Percentiles rank a stretch among this genome's conserved stretches.
phyloP scores from a whole-genome alignment of 23 red algal genomes.

The Cyanidioschyzon merolae region DNA sequence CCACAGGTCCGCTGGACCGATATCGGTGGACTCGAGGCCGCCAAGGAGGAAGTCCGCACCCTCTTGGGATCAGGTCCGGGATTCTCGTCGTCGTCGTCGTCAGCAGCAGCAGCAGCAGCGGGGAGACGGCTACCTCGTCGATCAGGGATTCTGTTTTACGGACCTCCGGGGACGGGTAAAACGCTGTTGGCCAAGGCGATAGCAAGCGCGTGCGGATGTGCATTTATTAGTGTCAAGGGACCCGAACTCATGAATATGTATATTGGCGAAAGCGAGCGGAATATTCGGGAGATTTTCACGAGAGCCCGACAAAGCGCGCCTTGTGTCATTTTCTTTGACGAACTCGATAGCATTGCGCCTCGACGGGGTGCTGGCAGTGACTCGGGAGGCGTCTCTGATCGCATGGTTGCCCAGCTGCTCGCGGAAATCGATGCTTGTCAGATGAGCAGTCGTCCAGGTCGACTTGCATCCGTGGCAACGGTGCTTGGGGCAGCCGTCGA shows the following conservation, averaged over 20 bases:
- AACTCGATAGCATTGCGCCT: slow-evolving; percentile 26
- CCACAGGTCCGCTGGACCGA: slow-evolving; percentile 18
- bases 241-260: slow-evolving; percentile 36
- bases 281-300: slow-evolving; percentile 22
- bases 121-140: not conserved
- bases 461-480: not conserved
- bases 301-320: slow-evolving; percentile 13
- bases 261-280: slow-evolving; percentile 30
- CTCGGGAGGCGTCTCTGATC: slow-evolving; percentile 22
- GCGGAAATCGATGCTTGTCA: slow-evolving; percentile 24
- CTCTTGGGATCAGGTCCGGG: not conserved
- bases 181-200: slow-evolving; percentile 26
- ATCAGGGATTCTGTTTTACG: slow-evolving; percentile 29
- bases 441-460: not conserved
- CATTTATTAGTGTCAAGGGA: slow-evolving; percentile 30
- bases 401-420: slow-evolving; percentile 24
- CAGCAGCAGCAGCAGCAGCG: not conserved
- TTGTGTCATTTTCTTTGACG: slow-evolving; percentile 32
- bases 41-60: not conserved
- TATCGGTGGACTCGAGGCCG: slow-evolving; percentile 18
- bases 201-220: slow-evolving; percentile 22
- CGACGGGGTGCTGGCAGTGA: slow-evolving; percentile 19
- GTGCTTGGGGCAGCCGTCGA: not conserved
- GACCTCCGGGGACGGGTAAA: slow-evolving; percentile 27
- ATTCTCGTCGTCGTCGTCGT: not conserved